These are phyloP conservation scores for Anethum foeniculum DNA, from an alignment of 140 eudicot genomes.

Conservation along the genomic window DNA sequence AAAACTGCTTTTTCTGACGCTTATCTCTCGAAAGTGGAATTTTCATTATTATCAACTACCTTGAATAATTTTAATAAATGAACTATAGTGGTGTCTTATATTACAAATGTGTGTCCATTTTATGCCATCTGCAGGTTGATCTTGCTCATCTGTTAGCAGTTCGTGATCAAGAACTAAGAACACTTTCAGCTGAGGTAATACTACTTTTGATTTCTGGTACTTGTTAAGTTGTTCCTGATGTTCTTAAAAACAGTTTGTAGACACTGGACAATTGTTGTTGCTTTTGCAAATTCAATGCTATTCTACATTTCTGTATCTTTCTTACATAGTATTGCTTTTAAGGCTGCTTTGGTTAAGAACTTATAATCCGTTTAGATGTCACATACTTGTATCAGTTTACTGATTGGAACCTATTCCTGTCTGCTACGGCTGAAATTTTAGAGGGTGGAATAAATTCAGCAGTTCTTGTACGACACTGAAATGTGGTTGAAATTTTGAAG, in stretches of 20 bases:
- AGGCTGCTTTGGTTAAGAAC: background rate
- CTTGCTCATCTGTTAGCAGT: conserved; percentile 94
- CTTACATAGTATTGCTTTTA: background rate
- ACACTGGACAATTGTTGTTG: background rate
- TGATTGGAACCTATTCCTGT: background rate
- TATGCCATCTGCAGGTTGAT: conserved; percentile 59
- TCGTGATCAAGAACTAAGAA: conserved; percentile 93
- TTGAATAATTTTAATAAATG: background rate
- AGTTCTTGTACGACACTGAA: background rate
- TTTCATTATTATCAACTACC: background rate
- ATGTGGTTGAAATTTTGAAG: background rate
- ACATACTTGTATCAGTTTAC: background rate
- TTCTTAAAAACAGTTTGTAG: background rate
- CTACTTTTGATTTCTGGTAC: conserved; percentile 10
- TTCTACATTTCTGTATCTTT: background rate
- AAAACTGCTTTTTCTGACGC: background rate
- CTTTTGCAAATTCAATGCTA: background rate
- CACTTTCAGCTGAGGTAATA: conserved; percentile 97
- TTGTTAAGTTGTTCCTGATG: background rate
- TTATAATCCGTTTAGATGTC: background rate
- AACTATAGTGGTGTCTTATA: background rate
- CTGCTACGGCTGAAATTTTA: background rate
- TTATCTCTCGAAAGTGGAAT: background rate
- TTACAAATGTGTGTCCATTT: background rate
- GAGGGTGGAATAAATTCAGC: background rate